Evolutionary conservation across 2,329 filamentous ascomycete genomes (phyloP), one percentile per base, ranked within the genome.

Genomic region (Fusarium falciforme): DNA sequence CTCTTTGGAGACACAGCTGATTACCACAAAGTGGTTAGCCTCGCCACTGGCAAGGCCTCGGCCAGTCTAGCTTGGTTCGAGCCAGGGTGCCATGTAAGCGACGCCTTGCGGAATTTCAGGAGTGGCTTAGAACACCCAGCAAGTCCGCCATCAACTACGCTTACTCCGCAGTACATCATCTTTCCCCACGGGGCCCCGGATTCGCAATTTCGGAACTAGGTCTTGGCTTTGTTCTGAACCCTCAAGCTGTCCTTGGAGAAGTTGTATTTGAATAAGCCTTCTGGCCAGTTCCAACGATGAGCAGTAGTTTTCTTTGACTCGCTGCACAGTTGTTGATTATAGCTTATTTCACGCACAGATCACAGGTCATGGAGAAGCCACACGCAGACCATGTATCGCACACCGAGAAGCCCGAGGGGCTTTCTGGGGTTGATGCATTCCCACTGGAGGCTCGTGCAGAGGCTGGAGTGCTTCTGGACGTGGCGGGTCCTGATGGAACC

Each of bases 201-300:
- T 67, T 65, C 66, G 72, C 68, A 75, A 70, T 72, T 72, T 74
- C 59, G 67, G 70, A 70, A 71, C 61, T 71, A 2, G 2, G 33
- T 22, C 8, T 27, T 66, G 29, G 16, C 27, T n/a, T 33, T n/a
- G 22, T 47, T 59, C 61, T 62, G 3, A 35, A 29, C 29, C n/a
- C 27, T 14, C 25, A 11, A 38, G n/a, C 27, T n/a, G 6, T 31
- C 6, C 1, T 33, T 22, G 7, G 11, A 27, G 5, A 38, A 44
- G 20, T 44, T 22, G 22, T 68, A 72, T 73, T 70, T 74, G 40
- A 66, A 61, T 42, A 59, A 33, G 61, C 55, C 44, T 16, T 44
- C 27, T 16, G 33, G 14, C 31, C 29, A 17, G 31, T 33, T 55
- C n/a, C 20, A 33, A 20, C 3, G n/a, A 16, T 2, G 31, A 12